Percentiles rank a stretch among this genome's conserved stretches.
Conservation (phyloP, 2,329 filamentous ascomycete species). For the Aspergillus glaucus region DNA sequence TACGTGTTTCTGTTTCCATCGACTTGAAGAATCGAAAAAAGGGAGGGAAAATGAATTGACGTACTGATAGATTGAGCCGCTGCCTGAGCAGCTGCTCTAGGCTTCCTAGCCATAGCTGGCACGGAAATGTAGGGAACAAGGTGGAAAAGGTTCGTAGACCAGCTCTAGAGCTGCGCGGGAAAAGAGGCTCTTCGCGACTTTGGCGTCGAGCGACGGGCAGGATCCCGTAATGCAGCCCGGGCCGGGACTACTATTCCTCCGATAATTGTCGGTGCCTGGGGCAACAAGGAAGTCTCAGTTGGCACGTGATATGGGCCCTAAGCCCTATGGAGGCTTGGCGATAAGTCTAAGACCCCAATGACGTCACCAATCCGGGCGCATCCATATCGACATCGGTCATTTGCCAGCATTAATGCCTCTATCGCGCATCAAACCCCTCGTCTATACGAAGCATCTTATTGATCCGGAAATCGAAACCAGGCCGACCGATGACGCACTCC, state of each 20-base stretch:
- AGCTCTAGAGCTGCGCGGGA: not conserved
- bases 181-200: not conserved
- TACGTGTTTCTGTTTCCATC: not conserved
- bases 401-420: not conserved
- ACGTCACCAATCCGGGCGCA: too few relatives aligned
- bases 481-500: not conserved
- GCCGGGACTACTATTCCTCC: too few relatives aligned
- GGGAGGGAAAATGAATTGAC: slow-evolving; percentile 10
- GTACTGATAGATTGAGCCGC: slow-evolving; percentile 42
- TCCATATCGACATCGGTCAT: not conserved
- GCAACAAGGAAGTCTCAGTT: too few relatives aligned
- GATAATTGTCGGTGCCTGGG: too few relatives aligned
- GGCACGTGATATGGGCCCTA: too few relatives aligned
- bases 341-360: too few relatives aligned
- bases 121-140: not conserved
- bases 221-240: too few relatives aligned
- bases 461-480: not conserved
- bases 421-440: not conserved
- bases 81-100: slow-evolving; percentile 41
- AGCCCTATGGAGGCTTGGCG: too few relatives aligned
- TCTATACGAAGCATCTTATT: not conserved
- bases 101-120: slow-evolving; percentile 37
- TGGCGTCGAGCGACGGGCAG: not conserved
- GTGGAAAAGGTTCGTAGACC: not conserved
- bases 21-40: not conserved